Percentiles rank a stretch among this genome's conserved stretches.
phyloP scores from a whole-genome alignment of 2,329 filamentous ascomycete genomes.

The Macrophomina tecta region DNA sequence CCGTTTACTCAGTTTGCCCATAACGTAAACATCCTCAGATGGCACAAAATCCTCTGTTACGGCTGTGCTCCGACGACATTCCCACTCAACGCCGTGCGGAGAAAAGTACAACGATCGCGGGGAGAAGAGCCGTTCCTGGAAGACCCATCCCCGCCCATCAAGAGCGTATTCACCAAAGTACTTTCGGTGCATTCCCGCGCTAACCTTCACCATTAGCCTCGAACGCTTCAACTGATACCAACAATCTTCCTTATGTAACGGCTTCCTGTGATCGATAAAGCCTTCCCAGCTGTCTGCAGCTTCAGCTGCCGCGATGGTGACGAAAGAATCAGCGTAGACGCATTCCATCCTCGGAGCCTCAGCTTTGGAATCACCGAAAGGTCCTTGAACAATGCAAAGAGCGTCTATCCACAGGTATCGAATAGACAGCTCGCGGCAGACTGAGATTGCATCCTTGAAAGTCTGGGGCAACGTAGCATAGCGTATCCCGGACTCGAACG shows the following conservation, averaged over 20 bases:
- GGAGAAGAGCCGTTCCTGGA: not conserved
- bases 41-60: not conserved
- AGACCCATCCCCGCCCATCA: not conserved
- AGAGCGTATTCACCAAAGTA: not conserved
- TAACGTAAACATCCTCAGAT: not conserved
- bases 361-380: not conserved
- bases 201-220: not conserved
- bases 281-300: not conserved
- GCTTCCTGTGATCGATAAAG: not conserved
- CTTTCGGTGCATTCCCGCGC: not conserved
- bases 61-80: not conserved
- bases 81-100: not conserved
- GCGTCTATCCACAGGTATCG: conserved; percentile 7
- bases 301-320: not conserved
- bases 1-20: not conserved
- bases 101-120: not conserved
- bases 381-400: conserved; percentile 2
- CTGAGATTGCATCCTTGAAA: not conserved
- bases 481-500: not conserved
- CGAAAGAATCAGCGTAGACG: not conserved
- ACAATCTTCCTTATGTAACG: not conserved
- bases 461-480: not conserved
- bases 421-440: not conserved
- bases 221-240: not conserved
- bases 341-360: not conserved